Base-by-base conservation (phyloP, 2,329 filamentous ascomycete species). In the Aspergillus hortae region DNA sequence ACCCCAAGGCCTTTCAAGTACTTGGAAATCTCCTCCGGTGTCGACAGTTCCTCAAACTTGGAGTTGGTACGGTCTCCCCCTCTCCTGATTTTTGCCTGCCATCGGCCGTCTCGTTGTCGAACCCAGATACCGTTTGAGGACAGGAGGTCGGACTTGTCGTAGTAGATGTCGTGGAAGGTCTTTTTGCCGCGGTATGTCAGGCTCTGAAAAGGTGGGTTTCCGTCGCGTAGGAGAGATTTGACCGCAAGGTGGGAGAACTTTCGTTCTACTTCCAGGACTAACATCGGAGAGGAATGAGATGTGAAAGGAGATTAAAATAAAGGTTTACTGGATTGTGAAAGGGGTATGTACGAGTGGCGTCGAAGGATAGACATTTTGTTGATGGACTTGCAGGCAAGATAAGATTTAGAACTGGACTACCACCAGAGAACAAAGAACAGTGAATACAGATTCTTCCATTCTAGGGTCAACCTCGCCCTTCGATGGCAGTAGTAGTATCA, bases 91-190 rank as follows among this genome's bases (percentile, higher is more conserved):
- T 53, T 49, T 11, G 42, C 46, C 33, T 53, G 36, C 46, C 51
- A 53, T 35, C 21, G 4, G 15, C n/a, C 17, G 15, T 49, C 9
- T 15, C 46, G 23, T 33, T 46, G 42, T 11, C 51, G 36, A n/a
- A 53, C 14, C 51, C 46, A 49, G 36, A 53, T 27, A 6, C 42
- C 51, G 6, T 36, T 27, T 11, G 42, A 43, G 4, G 35, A 53
- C 10, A 53, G 42, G 12, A 49, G 10, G 27, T 33, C 14, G 12
- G 27, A 6, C 4, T 33, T n/a, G 27, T 53, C 51, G 35, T 46
- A 49, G 32, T 53, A 53, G 35, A 30, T 43, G 11, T 53, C 42
- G 36, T 49, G 46, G 12, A 53, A 35, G 27, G 27, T 46, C 12
- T 42, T 17, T 10, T 21, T 36, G 36, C 46, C 51, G 7, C 17